Base-by-base conservation (phyloP, 345 rosid species). In the Chamaenerion angustifolium region DNA sequence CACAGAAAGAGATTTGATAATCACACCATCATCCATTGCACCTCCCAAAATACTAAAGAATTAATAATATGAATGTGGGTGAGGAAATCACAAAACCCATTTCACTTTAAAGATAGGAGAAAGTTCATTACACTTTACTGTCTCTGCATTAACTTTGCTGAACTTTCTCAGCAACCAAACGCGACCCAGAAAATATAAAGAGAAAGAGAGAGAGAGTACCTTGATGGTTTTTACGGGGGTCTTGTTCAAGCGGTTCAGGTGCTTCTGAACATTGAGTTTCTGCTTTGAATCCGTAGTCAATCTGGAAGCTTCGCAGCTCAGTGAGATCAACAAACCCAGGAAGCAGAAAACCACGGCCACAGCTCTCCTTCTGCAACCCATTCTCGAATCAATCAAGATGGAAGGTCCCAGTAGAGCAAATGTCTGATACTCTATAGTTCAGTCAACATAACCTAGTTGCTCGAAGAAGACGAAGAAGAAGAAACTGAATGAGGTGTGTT, bases 221-320 rank as follows among this genome's bases (percentile, higher is more conserved):
- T 84, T 60, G 66, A 92, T 84, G 84, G 72, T 82, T 50, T 87
- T 78, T 37, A 80, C 79, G 47, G 90, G 71, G 14, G 88, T 73
- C 70, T 92, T 92, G 78, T 92, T 92, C 70, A 92, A 57, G 49
- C 95, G 86, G 35, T 82, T 79, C 84, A 92, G 69, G 68, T 80
- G 98, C 61, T 80, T 87, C 58, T 76, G 74, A 23, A 87, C 90
- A 63, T 82, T 75, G 48, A 87, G 72, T 52, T 71, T 82, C 76
- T 76, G 95, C 69, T 69, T 82, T 21, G 83, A 72, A 4, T 51
- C 63, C 10, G 57, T 76, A 31, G 80, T 58, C 17, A 82, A 48
- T 64, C 98, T 79, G 10, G 93, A 74, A 11, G 79, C 89, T 52
- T n/a, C 71, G 16, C 77, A 61, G 16, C 69, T 49, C 8, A 45